These are phyloP conservation scores for Naganishia friedmannii DNA, from an alignment of 768 basidiomycete species.

Conservation along the genomic window DNA sequence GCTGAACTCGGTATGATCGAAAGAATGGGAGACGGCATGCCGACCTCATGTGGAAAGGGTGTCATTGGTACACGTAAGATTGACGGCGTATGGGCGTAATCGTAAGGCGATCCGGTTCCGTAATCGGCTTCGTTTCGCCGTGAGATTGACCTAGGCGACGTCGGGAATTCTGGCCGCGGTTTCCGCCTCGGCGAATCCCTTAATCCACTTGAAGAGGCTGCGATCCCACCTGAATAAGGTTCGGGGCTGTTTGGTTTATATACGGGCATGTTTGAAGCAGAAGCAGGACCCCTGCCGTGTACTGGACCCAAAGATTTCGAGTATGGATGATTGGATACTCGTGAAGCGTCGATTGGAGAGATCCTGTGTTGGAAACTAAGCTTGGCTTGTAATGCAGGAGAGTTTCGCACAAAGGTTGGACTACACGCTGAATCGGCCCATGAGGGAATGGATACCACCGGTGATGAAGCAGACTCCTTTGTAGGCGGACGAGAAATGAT, in stretches of 20 bases:
- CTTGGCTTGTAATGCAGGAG: not conserved
- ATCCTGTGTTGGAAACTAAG: not conserved
- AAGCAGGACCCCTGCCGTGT: not conserved
- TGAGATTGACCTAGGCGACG: conserved; percentile 17
- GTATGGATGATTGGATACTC: conserved; percentile 2
- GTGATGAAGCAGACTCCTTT: not conserved
- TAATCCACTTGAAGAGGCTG: not conserved
- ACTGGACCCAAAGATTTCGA: not conserved
- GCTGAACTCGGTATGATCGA: not conserved
- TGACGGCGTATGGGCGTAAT: conserved; percentile 23
- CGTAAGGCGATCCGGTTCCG: conserved; percentile 1
- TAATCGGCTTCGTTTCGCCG: not conserved
- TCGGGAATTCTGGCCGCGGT: conserved; percentile 23
- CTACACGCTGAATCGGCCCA: not conserved
- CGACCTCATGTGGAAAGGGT: conserved; percentile 1
- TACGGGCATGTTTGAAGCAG: not conserved
- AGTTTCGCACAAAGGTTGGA: not conserved
- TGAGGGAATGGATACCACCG: not conserved
- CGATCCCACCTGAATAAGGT: not conserved
- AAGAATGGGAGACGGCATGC: not conserved
- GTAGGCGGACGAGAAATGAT: not conserved
- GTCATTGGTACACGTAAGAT: conserved; percentile 26
- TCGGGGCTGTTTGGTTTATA: not conserved
- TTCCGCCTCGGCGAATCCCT: conserved; percentile 23
- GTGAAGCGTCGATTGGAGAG: conserved; percentile 16